Base-by-base conservation (phyloP, 2,329 filamentous ascomycete genomes). In the Fusarium robinianum region DNA sequence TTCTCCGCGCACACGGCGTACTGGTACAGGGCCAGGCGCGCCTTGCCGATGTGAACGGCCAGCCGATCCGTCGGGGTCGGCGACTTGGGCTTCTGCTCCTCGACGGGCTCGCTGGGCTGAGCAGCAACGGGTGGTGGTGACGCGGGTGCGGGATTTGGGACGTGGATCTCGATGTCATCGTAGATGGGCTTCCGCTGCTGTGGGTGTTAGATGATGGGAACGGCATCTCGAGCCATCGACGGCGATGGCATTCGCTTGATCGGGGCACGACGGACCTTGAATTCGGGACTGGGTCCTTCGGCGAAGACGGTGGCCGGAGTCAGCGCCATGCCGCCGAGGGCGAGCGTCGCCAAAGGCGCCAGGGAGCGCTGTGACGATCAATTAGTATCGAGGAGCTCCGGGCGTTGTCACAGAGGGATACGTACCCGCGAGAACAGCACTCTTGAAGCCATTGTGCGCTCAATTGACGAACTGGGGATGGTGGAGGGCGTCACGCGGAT, bases 51-150 rank as follows among this genome's bases (percentile, higher is more conserved):
- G 67, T 96, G 84, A 22, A 78, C 78, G 46, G 94, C 90, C 24
- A 99, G 81, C 35, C 90, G 86, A 71, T 96, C 91, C 55, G 94
- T 97, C 10, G 90, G 90, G 15, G 90, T 90, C 10, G 89, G 88
- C 51, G 74, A 70, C 48, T 67, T 67, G 34, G 65, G 58, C 43
- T 66, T 63, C 67, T 66, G 52, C 67, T 65, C 53, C 21, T 61
- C 58, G 44, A 63, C 64, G 53, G 67, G 67, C 63, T 58, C 52
- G 39, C 62, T 45, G 32, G 63, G 57, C 46, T 55, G 39, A 22
- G 42, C 41, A 59, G 67, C 64, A 43, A 42, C 58, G 58, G 58
- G 61, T 34, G 57, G 53, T 34, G 61, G 40, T 31, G 60, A 56
- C 40, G 62, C 49, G 25, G 55, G 57, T 51, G 65, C 53, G 53